Evolutionary conservation across 257 asterid genomes (phyloP).

Genomic region (Avicennia marina): DNA sequence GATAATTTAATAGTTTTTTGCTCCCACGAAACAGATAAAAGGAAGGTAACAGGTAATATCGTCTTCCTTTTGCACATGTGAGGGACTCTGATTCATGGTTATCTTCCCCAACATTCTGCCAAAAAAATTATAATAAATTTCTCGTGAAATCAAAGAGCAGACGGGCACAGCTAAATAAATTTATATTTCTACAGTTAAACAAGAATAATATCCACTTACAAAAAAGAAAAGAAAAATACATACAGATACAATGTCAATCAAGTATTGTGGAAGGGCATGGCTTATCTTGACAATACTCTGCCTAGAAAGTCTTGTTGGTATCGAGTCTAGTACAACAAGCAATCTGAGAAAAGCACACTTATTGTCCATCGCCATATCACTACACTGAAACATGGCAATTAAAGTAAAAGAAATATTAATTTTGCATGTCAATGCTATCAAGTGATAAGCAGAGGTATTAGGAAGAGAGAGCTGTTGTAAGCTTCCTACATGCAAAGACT

Average conservation of each 20-base stretch:
- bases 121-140: background rate
- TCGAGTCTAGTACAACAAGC: constrained; percentile 55
- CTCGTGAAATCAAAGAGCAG: background rate
- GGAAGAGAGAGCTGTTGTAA: background rate
- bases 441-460: constrained; percentile 5
- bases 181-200: background rate
- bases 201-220: background rate
- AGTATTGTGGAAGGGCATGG: constrained; percentile 54
- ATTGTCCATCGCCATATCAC: constrained; percentile 53
- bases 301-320: constrained; percentile 58
- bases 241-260: constrained; percentile 49
- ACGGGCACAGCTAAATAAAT: background rate
- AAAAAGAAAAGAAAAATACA: constrained; percentile 23
- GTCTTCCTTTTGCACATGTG: constrained; percentile 31
- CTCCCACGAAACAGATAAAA: constrained; percentile 54
- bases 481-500: background rate
- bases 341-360: constrained; percentile 69
- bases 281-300: constrained; percentile 50
- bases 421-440: constrained; percentile 6
- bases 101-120: constrained; percentile 41
- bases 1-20: constrained; percentile 34
- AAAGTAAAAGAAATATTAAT: background rate
- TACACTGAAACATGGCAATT: constrained; percentile 40
- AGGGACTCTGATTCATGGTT: constrained; percentile 25
- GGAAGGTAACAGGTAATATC: constrained; percentile 59